These are phyloP conservation scores for Oldenlandia corymbosa DNA, from an alignment of 257 asterid species.

Conservation along the genomic window DNA sequence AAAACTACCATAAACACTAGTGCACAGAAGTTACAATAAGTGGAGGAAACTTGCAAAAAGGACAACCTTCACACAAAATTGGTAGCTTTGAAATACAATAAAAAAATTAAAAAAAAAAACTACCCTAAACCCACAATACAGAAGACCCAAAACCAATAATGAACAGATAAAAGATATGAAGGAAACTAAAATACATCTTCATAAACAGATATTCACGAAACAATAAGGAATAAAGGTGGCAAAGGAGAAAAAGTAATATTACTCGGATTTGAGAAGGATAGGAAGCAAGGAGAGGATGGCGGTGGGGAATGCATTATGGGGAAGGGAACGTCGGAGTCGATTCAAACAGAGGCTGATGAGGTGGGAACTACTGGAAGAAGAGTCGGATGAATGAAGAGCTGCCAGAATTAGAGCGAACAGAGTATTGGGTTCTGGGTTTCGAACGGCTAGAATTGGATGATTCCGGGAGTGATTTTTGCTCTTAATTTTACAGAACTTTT, in stretches of 20 bases:
- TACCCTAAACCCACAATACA: not conserved
- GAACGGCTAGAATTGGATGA: conserved; percentile 4
- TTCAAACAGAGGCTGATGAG: conserved; percentile 44
- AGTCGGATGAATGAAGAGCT: conserved; percentile 29
- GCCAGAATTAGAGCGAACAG: conserved; percentile 51
- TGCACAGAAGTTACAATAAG: not conserved
- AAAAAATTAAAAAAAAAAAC: too few species aligned
- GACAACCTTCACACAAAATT: not conserved
- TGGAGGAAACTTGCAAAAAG: not conserved
- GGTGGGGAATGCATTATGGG: conserved; percentile 26
- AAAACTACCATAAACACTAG: not conserved
- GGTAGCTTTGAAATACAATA: not conserved
- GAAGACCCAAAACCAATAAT: not conserved
- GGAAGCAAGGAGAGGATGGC: conserved; percentile 62
- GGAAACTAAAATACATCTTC: too few species aligned
- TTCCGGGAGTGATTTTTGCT: conserved; percentile 7
- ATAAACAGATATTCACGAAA: not conserved
- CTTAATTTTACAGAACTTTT: conserved; percentile 6
- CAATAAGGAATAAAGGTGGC: not conserved
- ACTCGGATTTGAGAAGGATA: conserved; percentile 53
- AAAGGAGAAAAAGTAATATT: conserved; percentile 12
- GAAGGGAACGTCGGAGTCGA: conserved; percentile 32
- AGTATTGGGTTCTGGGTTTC: conserved; percentile 21
- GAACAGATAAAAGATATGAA: not conserved
- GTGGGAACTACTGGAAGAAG: conserved; percentile 9